Conservation (phyloP, 768 basidiomycete genomes). For the Xerocomellus chrysenteron region DNA sequence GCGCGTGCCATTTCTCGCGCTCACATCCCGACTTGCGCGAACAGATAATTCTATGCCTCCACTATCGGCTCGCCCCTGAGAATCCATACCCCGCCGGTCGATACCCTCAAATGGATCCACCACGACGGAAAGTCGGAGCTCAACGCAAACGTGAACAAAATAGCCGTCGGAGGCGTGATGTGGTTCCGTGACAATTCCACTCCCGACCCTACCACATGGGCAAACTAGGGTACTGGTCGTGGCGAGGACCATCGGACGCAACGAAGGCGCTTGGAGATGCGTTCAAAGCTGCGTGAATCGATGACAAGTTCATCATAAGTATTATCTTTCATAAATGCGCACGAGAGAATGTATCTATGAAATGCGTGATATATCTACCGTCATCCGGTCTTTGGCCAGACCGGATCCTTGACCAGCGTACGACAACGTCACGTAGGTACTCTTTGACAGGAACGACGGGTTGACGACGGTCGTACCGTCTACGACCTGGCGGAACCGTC, state of each 20-base stretch:
- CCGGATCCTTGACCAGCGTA: constrained; percentile 29
- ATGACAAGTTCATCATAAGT: not conserved
- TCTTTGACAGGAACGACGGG: constrained; percentile 73
- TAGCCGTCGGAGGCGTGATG: constrained; percentile 60
- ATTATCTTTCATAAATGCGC: not conserved
- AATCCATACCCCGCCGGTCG: constrained; percentile 55
- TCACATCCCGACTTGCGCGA: not conserved
- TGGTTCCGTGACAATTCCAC: too few species aligned
- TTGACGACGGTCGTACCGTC: constrained; percentile 81
- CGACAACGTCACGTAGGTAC: constrained; percentile 50
- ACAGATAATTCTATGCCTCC: constrained; percentile 61
- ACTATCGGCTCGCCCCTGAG: constrained; percentile 74
- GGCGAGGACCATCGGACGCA: constrained; percentile 11
- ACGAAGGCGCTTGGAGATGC: constrained; percentile 20
- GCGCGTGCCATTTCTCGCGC: too few species aligned
- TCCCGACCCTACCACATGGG: too few species aligned
- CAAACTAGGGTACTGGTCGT: not conserved
- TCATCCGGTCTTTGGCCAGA: constrained; percentile 29
- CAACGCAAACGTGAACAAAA: constrained; percentile 46
- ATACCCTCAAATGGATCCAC: constrained; percentile 62
- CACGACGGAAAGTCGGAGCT: constrained; percentile 46
- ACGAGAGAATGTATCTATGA: constrained; percentile 14
- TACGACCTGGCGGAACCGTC: constrained; percentile 52
- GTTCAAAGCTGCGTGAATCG: constrained; percentile 3
- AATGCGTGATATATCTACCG: constrained; percentile 24